phyloP scores from a whole-genome alignment of 257 asterid genomes.

The Solanum chaucha region DNA sequence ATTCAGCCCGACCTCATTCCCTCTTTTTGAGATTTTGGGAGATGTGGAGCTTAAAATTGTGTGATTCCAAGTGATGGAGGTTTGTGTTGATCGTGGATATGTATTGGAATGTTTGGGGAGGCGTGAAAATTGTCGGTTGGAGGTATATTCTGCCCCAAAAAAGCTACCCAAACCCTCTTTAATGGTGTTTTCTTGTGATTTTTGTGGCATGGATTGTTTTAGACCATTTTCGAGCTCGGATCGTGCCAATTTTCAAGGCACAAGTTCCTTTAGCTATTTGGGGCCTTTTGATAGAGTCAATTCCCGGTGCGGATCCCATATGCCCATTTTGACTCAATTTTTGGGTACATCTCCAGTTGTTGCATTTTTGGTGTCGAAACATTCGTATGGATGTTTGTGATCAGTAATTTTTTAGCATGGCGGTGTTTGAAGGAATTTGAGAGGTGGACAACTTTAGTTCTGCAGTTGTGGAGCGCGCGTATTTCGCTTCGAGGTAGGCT shows the following conservation, averaged over 20 bases:
- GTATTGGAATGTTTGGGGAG: neutral
- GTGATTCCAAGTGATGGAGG: neutral
- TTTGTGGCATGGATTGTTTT: neutral
- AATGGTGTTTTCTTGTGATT: neutral
- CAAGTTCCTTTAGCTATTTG: neutral
- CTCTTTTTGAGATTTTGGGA: neutral
- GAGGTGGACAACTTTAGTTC: neutral
- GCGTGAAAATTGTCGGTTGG: neutral
- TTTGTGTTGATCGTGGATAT: neutral
- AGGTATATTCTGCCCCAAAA: neutral
- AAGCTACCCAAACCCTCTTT: neutral
- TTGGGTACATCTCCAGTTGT: neutral
- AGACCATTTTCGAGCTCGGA: neutral
- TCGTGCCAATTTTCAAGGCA: neutral
- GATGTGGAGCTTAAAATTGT: neutral
- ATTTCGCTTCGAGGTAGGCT: neutral
- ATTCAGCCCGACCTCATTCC: neutral
- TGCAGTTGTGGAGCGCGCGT: rapidly evolving
- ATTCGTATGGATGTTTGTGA: neutral
- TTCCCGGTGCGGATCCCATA: neutral
- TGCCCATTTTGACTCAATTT: neutral
- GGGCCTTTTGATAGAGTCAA: neutral
- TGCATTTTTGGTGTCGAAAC: neutral
- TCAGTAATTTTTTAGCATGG: neutral
- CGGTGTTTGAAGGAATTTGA: neutral